These are phyloP conservation scores for Trypanosoma rangeli DNA, from an alignment of 208 protist genomes.

Conservation along the genomic window DNA sequence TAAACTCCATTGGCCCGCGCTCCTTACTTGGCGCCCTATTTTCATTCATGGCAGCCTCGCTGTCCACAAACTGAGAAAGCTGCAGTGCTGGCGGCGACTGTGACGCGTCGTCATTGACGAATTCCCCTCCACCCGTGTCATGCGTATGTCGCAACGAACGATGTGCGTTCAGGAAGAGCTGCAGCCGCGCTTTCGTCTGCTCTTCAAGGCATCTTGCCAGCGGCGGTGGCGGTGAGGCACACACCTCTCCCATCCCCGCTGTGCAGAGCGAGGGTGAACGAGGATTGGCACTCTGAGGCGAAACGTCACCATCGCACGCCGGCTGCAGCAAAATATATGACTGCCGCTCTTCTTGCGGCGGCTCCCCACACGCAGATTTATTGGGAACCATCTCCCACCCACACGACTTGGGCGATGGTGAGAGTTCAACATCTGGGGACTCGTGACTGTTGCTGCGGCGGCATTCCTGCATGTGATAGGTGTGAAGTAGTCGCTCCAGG, in stretches of 20 bases:
- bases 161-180: neutral
- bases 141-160: neutral
- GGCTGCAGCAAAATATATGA: neutral
- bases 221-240: slow-evolving; percentile 9
- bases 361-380: neutral
- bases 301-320: slow-evolving; percentile 3
- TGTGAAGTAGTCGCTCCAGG: neutral
- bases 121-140: neutral
- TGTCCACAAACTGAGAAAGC: neutral
- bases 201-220: slow-evolving; percentile 8
- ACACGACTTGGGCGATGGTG: slow-evolving; percentile 4
- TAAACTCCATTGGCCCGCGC: neutral
- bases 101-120: neutral
- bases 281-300: slow-evolving; percentile 10
- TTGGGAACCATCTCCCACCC: neutral
- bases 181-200: neutral
- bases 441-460: neutral
- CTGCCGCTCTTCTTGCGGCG: neutral
- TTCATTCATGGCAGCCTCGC: neutral
- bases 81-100: neutral
- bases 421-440: neutral
- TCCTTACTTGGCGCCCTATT: neutral
- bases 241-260: neutral
- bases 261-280: slow-evolving; percentile 13
- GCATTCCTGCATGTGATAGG: slow-evolving; percentile 1